Percentiles rank a stretch among this genome's conserved stretches.
Evolutionary conservation across 169 alveolate genomes (phyloP).

Genomic region (Neospora caninum): DNA sequence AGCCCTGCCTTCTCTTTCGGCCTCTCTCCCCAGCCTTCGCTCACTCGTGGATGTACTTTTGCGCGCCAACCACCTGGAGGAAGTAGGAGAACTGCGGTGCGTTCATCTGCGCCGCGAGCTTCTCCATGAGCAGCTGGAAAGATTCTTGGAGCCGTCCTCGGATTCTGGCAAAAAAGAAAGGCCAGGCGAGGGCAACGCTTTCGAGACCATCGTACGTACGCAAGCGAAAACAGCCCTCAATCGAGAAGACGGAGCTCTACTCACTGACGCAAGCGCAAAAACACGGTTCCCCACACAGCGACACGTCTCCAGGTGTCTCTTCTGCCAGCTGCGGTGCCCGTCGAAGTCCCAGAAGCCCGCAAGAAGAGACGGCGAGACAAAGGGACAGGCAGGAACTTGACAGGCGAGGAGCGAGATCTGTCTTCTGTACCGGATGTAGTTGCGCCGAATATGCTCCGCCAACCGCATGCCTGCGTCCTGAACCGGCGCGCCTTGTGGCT

Average conservation of each 20-base stretch:
- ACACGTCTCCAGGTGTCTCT: no score
- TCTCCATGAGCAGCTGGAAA: slow-evolving; percentile 32
- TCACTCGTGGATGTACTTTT: slow-evolving; percentile 8
- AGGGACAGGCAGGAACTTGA: no score
- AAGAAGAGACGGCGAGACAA: not conserved
- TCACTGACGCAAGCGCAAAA: no score
- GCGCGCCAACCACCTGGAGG: slow-evolving; percentile 21
- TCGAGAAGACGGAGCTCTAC: no score
- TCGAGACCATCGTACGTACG: no score
- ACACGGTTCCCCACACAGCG: no score
- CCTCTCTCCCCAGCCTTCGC: not conserved
- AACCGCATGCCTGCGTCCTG: slow-evolving; percentile 64
- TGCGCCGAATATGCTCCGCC: slow-evolving; percentile 54
- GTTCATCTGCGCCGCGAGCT: slow-evolving; percentile 32
- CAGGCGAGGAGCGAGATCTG: not conserved
- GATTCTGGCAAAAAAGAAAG: not conserved
- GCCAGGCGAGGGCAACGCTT: not conserved
- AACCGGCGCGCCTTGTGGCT: slow-evolving; percentile 63
- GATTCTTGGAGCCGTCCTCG: slow-evolving; percentile 7
- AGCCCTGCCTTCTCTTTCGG: no score
- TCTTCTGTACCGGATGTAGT: slow-evolving; percentile 44
- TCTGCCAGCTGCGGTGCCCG: no score
- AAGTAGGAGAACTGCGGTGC: slow-evolving; percentile 32
- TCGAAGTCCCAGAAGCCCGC: no score
- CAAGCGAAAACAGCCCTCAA: no score